Base-by-base conservation (phyloP, 2,329 filamentous ascomycete species). In the Fusarium chlamydosporum region DNA sequence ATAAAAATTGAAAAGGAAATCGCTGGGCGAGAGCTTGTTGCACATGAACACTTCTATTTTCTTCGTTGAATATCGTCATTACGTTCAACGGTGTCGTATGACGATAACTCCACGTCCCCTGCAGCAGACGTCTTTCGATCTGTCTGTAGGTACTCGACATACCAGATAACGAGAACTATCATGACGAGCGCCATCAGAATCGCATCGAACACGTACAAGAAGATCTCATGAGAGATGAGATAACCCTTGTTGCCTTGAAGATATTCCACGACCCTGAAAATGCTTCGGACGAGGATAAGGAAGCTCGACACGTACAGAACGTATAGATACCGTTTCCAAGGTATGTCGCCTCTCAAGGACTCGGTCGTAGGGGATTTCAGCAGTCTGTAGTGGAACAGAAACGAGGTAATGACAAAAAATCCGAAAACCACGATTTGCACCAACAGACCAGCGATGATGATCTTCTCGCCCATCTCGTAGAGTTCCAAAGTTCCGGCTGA, bases 121-220 rank as follows among this genome's bases (percentile, higher is more conserved):
- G 26, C 12, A 26, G 42, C 26, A 5, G 23, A 16, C 7, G 5
- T 20, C 33, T 56, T 54, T 6, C 6, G 0, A 6, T 33, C 33
- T 5, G 9, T 47, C 20, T 63, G 60, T 15, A 63, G 16, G 3
- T 40, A 35, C 12, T 63, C 52, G 1, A 63, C 60, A 16, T 63
- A 63, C 48, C 60, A 63, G 4, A 56, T 29, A 10, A 63, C 29
- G 0, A 63, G 38, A 15, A 63, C 33, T 0, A 29, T 6, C 60
- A 63, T 63, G 2, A 63, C 60, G 4, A 63, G 16, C 0, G 58
- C 48, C 60, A 63, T 63, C 3, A 63, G 7, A 6, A 63, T 9
- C 4, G 60, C 58, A 12, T 63, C 58, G 27, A 63, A 63, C 9
- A 63, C 2, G 23, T 63, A 63, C 4, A 63, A 10, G 1, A 7